A percentile compares a stretch with the other conserved stretches of the same genome.
Conservation (phyloP, 306 rosid species). For the Vigna mungo region DNA sequence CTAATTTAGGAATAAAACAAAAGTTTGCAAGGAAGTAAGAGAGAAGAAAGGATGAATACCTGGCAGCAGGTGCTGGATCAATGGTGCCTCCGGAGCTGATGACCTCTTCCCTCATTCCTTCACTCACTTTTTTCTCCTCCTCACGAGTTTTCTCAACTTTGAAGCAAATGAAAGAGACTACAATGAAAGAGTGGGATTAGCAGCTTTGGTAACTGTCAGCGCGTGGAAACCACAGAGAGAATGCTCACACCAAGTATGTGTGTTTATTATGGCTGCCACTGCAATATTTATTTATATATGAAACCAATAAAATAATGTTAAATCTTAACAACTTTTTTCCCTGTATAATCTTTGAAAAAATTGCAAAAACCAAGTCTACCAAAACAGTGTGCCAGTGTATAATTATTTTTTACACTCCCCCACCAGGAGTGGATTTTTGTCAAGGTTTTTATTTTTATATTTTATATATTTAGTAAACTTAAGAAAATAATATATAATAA, state of each 20-base stretch:
- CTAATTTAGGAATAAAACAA: slow-evolving; percentile 40
- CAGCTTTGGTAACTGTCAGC: slow-evolving; percentile 36
- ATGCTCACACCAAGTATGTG: neutral
- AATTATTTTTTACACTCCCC: no score
- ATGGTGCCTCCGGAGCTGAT: slow-evolving; percentile 90
- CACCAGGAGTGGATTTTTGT: no score
- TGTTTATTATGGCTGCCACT: neutral
- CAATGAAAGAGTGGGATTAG: slow-evolving; percentile 5
- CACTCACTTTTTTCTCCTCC: slow-evolving; percentile 12
- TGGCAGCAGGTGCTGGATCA: slow-evolving; percentile 94
- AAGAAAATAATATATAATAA: no score
- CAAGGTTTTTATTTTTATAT: no score
- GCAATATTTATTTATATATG: no score
- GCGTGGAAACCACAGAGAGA: slow-evolving; percentile 35
- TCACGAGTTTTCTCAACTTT: slow-evolving; percentile 36
- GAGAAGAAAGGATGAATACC: slow-evolving; percentile 48
- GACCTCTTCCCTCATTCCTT: slow-evolving; percentile 88
- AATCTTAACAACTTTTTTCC: no score
- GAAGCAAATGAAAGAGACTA: slow-evolving; percentile 42
- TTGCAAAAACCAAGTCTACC: no score
- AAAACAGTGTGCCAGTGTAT: no score
- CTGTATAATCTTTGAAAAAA: no score
- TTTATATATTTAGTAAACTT: no score
- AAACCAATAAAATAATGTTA: no score
- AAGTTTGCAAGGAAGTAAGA: neutral